Evolutionary conservation across 2,329 filamentous ascomycete genomes (phyloP), one percentile per base, ranked within the genome.

Genomic region (Cladophialophora carrionii): DNA sequence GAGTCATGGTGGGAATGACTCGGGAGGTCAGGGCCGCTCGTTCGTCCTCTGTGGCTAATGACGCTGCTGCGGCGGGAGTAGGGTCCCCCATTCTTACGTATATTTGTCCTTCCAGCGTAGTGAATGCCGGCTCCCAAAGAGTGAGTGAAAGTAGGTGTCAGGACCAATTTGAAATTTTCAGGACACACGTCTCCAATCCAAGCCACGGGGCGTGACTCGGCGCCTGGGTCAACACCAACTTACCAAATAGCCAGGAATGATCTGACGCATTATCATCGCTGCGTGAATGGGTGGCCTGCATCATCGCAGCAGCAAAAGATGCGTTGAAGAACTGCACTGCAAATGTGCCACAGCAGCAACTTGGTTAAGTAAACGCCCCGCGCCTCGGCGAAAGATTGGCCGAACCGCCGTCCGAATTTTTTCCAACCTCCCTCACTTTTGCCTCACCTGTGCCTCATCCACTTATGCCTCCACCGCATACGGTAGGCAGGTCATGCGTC

Each of bases 1-100:
- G 65, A 31, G 59, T 71, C 71, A 72, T 72, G 20, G 65, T 68
- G 10, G 71, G 71, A 53, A 72, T 66, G n/a, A 63, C 56, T 46
- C 71, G 62, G 14, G 67, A 66, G 17, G 70, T 65, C 10, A 72
- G 64, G 37, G 69, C 64, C 34, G 68, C 65, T 32, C 71, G 64
- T 53, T 69, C 70, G 49, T 72, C 69, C n/a, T 60, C 32, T 22
- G 60, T 59, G 10, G 62, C 62, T 57, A 63, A 37, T 14, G 67
- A 64, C 24, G 60, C 64, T 22, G 59, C 64, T 14, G 67, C 60
- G 4, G 29, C 2, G 14, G 62, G 10, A 29, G 12, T 51, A 6
- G 57, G 24, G 1, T 69, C 67, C 12, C 64, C 67, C 67, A 69
- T 69, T 46, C 8, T 56, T 1, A 9, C 43, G 55, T 57, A 14